Evolutionary conservation across 441 rosid genomes (phyloP), one percentile per base, ranked within the genome.

Genomic region (Corymbia calophylla): DNA sequence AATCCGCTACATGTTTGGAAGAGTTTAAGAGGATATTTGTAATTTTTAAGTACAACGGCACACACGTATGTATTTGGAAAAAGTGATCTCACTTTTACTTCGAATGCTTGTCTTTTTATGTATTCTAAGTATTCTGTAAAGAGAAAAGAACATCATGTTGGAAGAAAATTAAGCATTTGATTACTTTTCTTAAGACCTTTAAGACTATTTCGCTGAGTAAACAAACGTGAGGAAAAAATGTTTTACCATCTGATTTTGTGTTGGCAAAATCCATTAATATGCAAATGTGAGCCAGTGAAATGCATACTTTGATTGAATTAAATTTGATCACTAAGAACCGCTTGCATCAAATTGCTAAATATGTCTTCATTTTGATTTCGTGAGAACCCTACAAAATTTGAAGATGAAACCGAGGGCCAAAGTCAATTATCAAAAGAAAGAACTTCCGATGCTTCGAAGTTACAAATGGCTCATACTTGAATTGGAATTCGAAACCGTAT

Each of bases 341-440:
- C 80, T 32, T 8, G 1, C 27, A 19, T 10, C 2, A 18, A 19
- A 32, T 0, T 35, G 25, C 4, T 35, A 18, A 9, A 35, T 10
- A 4, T 16, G 2, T 19, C 8, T 35, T 19, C 23, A 70, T 19
- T 35, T 35, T 3, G 1, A 35, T 70, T 32, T 32, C 14, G 1
- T 2, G 1, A 35, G 8, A 70, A 9, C 39, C 35, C 19, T 2
- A 70, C 1, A 0, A 10, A 35, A 1, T 70, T 19, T 19, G 3
- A 15, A 35, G 48, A 70, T 11, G 1, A 10, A 10, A 2, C 2
- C 27, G 0, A 19, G 27, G 49, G 49, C 6, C 5, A 4, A 35
- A 19, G 8, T 13, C 21, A 27, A 70, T 70, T 70, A 70, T 39
- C 35, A 16, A 16, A 32, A 68, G 15, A 70, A 70, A 35, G 1